A percentile compares a stretch with the other conserved stretches of the same genome.
Evolutionary conservation across 2,329 filamentous ascomycete genomes (phyloP).

Genomic region (Pseudogymnoascus sp.): DNA sequence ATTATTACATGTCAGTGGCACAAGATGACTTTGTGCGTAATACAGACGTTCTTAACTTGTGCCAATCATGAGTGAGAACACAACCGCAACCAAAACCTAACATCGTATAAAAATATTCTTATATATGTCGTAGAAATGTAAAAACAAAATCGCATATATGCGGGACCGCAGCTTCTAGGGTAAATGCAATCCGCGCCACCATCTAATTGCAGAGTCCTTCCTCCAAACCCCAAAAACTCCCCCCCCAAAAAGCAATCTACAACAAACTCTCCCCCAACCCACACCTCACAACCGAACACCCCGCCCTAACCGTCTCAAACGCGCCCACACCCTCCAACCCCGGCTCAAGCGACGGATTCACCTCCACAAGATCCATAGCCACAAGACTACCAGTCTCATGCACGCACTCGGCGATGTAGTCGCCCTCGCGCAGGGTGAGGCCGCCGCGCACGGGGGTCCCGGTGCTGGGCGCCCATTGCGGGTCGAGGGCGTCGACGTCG

Average conservation of each 20-base stretch:
- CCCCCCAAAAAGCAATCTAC: conserved; percentile 36
- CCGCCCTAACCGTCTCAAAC: conserved; percentile 78
- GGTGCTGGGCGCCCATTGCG: conserved; percentile 91
- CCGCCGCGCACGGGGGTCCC: conserved; percentile 92
- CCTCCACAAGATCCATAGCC: conserved; percentile 74
- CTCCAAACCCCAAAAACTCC: not conserved
- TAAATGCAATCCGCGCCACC: not conserved
- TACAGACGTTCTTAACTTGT: not conserved
- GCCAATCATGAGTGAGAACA: not conserved
- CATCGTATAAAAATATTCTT: not conserved
- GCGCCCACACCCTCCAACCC: conserved; percentile 51
- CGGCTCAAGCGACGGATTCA: conserved; percentile 63
- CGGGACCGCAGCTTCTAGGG: not conserved
- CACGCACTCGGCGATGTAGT: conserved; percentile 88
- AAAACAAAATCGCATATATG: not conserved
- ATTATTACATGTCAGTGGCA: not conserved
- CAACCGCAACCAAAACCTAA: not conserved
- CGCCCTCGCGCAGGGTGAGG: conserved; percentile 85
- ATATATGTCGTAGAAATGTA: not conserved
- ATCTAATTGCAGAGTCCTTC: conserved; percentile 6
- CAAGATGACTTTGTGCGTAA: not conserved
- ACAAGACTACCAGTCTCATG: conserved; percentile 71
- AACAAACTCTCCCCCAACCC: conserved; percentile 86
- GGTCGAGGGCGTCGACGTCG: conserved; percentile 92
- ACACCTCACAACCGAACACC: conserved; percentile 84